These are phyloP conservation scores for Crotalaria pallida DNA, from an alignment of 306 rosid species.

Conservation along the genomic window DNA sequence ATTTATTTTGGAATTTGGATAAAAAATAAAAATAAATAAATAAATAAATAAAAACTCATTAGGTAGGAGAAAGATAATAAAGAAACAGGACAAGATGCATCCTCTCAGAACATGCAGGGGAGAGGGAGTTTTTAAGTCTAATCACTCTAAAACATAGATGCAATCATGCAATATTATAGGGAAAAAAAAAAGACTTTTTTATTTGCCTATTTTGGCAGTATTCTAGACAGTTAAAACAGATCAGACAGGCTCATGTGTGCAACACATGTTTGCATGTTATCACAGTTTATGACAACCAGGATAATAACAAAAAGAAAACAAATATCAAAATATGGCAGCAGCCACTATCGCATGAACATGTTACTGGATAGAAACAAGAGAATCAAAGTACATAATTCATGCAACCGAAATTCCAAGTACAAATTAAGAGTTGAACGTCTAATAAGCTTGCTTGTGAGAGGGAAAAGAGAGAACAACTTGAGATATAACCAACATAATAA, in stretches of 20 bases:
- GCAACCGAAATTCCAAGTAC: not conserved
- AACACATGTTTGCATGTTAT: not conserved
- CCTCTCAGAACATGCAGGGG: not conserved
- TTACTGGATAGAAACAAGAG: not conserved
- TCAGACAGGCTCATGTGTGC: not conserved
- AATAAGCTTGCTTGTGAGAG: not conserved
- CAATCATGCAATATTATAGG: not conserved
- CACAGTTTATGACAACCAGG: not conserved
- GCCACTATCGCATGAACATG: not conserved
- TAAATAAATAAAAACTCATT: no score
- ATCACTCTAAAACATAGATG: conserved; percentile 3
- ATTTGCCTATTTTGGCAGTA: conserved; percentile 1
- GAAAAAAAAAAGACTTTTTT: not conserved
- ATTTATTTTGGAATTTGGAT: not conserved
- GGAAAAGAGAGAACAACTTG: not conserved
- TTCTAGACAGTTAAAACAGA: not conserved
- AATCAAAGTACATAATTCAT: not conserved
- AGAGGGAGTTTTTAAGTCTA: not conserved
- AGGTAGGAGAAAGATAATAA: not conserved
- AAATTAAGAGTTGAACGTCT: not conserved
- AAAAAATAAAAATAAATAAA: no score
- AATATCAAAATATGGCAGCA: not conserved
- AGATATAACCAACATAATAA: conserved; percentile 4
- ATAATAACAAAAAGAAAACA: not conserved
- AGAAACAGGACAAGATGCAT: not conserved